Evolutionary conservation across 2,329 filamentous ascomycete genomes (phyloP).

Genomic region (Fusarium fujikuroi): DNA sequence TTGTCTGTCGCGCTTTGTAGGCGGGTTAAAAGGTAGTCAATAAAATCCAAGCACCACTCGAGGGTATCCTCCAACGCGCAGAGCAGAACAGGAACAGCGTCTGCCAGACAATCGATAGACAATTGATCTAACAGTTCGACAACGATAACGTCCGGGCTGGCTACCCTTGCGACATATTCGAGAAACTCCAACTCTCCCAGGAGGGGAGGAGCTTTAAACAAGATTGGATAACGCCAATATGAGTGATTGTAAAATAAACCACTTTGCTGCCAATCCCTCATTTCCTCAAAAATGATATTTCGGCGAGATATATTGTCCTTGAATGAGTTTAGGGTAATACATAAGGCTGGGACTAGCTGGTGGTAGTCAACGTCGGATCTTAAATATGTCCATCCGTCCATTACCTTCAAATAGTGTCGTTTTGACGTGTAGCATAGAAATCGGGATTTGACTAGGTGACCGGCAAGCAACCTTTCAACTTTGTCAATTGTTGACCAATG

Average conservation of each 20-base stretch:
- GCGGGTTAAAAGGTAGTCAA: not conserved
- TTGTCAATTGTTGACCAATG: accelerated
- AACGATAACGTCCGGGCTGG: accelerated
- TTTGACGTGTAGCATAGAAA: not conserved
- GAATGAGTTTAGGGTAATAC: accelerated
- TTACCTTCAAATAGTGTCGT: too few species aligned
- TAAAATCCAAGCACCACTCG: accelerated
- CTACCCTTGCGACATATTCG: accelerated
- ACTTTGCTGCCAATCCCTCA: not conserved
- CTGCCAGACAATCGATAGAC: accelerated
- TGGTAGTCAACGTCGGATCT: too few species aligned
- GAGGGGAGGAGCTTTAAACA: accelerated
- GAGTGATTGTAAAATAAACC: accelerated
- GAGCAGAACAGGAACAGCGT: not conserved
- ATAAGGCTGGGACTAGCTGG: accelerated
- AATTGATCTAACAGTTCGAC: accelerated
- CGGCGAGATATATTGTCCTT: accelerated
- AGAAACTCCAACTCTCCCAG: not conserved
- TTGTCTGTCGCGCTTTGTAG: accelerated
- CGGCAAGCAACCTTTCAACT: not conserved
- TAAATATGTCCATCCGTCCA: too few species aligned
- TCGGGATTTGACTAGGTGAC: accelerated
- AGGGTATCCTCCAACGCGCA: not conserved
- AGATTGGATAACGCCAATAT: accelerated
- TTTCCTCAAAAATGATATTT: accelerated